Conservation (phyloP, 768 basidiomycete species). For the Suillus luteus region DNA sequence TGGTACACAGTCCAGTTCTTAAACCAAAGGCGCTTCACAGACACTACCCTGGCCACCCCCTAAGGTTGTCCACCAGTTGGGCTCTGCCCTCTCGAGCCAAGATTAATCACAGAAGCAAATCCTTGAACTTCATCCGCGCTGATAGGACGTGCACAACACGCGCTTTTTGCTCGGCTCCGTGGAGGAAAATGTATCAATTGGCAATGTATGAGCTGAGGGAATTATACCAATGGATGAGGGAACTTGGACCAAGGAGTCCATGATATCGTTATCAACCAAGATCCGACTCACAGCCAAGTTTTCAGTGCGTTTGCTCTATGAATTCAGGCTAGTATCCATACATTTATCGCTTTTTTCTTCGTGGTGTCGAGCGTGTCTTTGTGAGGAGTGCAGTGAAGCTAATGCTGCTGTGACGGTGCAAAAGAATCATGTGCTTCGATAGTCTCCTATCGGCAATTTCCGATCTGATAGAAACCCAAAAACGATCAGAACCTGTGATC, state of each 20-base stretch:
- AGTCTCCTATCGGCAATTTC: neutral
- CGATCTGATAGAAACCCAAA: neutral
- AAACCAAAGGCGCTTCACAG: neutral
- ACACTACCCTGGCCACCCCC: neutral
- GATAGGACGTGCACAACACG: neutral
- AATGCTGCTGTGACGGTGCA: too few species aligned
- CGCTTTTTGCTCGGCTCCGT: neutral
- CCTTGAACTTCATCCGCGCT: neutral
- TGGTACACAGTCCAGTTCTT: neutral
- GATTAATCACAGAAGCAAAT: neutral
- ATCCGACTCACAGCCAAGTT: neutral
- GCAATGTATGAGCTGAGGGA: neutral
- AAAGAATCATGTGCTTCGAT: neutral
- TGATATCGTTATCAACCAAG: slow-evolving; percentile 2
- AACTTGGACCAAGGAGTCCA: neutral
- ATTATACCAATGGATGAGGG: neutral
- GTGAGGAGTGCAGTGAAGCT: neutral
- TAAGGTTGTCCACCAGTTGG: neutral
- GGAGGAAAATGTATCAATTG: neutral
- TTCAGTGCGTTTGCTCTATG: neutral
- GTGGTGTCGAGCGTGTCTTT: neutral
- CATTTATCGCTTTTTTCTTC: neutral
- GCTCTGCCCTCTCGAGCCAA: neutral
- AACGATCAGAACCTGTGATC: slow-evolving; percentile 3
- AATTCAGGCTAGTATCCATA: neutral